phyloP scores from a whole-genome alignment of 2,329 filamentous ascomycete genomes.

The Alternaria incomplexa region DNA sequence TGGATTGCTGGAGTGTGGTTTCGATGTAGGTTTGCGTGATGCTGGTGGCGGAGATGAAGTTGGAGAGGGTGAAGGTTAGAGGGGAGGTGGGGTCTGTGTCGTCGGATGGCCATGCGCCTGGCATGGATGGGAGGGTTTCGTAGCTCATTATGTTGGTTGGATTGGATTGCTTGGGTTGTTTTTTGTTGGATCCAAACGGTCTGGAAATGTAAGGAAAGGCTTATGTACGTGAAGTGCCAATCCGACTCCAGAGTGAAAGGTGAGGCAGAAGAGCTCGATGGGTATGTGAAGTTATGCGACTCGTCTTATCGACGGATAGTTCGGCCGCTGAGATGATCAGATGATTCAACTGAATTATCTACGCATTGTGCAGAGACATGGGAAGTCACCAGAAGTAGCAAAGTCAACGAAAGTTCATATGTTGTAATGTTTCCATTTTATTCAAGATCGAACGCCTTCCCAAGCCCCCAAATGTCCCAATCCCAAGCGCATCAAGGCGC shows the following conservation, averaged over 20 bases:
- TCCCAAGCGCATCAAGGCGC: conserved; percentile 1
- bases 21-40: background rate
- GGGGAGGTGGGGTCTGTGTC: background rate
- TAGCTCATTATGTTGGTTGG: background rate
- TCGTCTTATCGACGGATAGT: background rate
- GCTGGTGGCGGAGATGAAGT: background rate
- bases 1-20: background rate
- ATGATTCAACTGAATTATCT: background rate
- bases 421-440: conserved; percentile 7
- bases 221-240: background rate
- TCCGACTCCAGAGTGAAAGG: background rate
- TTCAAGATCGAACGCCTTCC: conserved; percentile 1
- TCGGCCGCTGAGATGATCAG: background rate
- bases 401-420: background rate
- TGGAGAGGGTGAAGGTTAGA: background rate
- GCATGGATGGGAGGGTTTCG: background rate
- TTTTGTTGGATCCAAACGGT: background rate
- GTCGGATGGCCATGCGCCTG: background rate
- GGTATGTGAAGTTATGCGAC: background rate
- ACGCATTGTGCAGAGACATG: background rate
- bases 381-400: background rate
- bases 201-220: background rate
- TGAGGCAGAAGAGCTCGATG: background rate
- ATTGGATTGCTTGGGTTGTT: background rate
- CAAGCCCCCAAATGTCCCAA: background rate